Conservation (phyloP, 1,284 basidiomycete species). For the Athelia sp. region DNA sequence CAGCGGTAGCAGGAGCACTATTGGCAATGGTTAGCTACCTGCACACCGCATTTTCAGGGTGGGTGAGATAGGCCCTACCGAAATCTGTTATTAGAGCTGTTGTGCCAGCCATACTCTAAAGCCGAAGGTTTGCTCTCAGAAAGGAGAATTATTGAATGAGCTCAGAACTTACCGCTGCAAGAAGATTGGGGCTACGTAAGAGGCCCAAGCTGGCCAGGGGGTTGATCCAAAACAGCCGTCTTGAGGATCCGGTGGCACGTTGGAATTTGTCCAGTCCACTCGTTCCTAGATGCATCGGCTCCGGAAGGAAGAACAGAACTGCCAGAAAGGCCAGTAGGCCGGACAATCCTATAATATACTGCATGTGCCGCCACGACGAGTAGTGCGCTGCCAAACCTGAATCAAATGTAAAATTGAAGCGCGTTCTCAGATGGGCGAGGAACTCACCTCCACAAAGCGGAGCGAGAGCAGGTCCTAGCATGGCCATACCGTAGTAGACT, state of each 20-base stretch:
- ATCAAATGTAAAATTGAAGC: background rate
- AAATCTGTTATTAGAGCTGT: constrained; percentile 38
- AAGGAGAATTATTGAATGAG: background rate
- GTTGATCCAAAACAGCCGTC: constrained; percentile 36
- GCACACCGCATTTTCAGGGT: background rate
- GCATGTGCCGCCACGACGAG: constrained; percentile 68
- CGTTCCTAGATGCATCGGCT: constrained; percentile 57
- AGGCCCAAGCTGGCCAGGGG: constrained; percentile 50
- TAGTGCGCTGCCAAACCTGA: constrained; percentile 41
- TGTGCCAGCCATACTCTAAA: constrained; percentile 35
- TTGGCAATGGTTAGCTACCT: background rate
- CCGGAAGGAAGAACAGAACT: constrained; percentile 56
- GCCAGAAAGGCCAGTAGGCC: constrained; percentile 40
- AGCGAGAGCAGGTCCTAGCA: constrained; percentile 41
- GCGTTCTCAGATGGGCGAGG: background rate
- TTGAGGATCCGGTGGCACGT: constrained; percentile 8
- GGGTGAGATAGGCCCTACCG: constrained; percentile 25
- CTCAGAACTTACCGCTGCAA: constrained; percentile 41
- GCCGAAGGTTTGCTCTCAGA: constrained; percentile 25
- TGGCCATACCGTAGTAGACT: constrained; percentile 47
- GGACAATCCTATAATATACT: constrained; percentile 42
- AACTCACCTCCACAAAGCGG: constrained; percentile 29
- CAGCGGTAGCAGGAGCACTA: constrained; percentile 31
- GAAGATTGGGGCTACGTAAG: constrained; percentile 54
- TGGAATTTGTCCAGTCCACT: constrained; percentile 35